Evolutionary conservation across 345 rosid species (phyloP), one percentile per base, ranked within the genome.

Genomic region (Eucalyptus rudis): DNA sequence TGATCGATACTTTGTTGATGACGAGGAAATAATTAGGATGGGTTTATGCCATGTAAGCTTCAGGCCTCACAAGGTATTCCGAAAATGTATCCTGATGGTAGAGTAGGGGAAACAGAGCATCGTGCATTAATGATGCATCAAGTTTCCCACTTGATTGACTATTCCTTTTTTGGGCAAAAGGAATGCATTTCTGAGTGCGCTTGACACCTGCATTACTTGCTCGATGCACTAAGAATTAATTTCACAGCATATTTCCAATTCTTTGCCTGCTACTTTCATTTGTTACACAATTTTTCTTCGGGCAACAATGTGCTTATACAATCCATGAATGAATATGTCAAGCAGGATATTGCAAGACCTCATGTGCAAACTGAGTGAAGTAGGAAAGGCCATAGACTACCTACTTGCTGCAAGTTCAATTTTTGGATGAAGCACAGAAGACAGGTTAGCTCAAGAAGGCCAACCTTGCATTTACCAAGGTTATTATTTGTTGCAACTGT

Each of bases 301-400:
- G 83, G 45, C 14, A 8, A 76, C 83, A 76, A 36, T 20, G 8
- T 36, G 83, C 54, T 47, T 86, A 44, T 49, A 29, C 33, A 29
- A 8, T 49, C 24, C 87, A n/a, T 49, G 87, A 44, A 5, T 14
- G 27, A 76, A 76, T 76, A 88, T 87, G 87, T 76, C 86, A 83
- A 89, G 86, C 97, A 97, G 98, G 97, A 64, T 95, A 94, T 93
- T 97, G 95, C 98, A 96, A 91, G 99, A 98, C 88, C 89, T 97
- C 44, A 97, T 96, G 83, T 96, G 93, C 93, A 96, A 95, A 95
- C 89, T 98, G 89, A 97, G 98, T 91, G 93, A 94, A 96, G 96
- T 95, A 62, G 99, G 97, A 43, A 95, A 96, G 92, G 97, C 98
- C 89, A 94, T 95, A 83, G 99, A 94, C 89, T 99, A 98, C 92